phyloP scores from a whole-genome alignment of 1,139 yeast genomes.

The Diutina pseudorugosa region DNA sequence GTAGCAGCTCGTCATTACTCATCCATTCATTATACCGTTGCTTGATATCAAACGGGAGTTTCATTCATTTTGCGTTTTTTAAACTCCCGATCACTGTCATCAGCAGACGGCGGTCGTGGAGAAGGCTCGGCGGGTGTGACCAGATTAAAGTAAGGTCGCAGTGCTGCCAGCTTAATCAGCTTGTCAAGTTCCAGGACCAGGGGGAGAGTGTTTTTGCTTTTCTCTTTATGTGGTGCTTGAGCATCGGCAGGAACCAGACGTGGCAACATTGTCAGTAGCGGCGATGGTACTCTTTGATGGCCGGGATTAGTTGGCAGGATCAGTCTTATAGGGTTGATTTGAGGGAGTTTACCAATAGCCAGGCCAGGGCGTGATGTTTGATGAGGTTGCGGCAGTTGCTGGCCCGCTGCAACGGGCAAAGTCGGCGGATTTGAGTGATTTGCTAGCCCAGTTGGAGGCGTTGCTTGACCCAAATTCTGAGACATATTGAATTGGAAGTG shows the following conservation, averaged over 20 bases:
- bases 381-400: background rate
- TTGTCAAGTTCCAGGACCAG: constrained; percentile 28
- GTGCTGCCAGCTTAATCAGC: constrained; percentile 13
- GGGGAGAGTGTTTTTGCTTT: constrained; percentile 15
- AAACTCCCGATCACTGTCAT: background rate
- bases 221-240: background rate
- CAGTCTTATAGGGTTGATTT: constrained; percentile 3
- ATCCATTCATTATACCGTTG: constrained; percentile 1
- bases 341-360: background rate
- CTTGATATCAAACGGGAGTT: background rate
- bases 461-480: background rate
- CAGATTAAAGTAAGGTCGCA: background rate
- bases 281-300: background rate
- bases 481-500: background rate
- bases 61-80: constrained; percentile 3
- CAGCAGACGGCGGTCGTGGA: background rate
- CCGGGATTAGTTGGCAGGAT: constrained; percentile 2
- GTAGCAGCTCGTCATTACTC: background rate
- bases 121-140: background rate
- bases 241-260: constrained; percentile 2
- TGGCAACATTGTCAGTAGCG: constrained; percentile 3
- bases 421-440: background rate
- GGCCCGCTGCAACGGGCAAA: background rate
- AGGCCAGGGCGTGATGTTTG: background rate
- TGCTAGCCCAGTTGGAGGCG: background rate